These are phyloP conservation scores for Hanseniaspora jakobsenii DNA, from an alignment of 805 yeast species.

Conservation along the genomic window DNA sequence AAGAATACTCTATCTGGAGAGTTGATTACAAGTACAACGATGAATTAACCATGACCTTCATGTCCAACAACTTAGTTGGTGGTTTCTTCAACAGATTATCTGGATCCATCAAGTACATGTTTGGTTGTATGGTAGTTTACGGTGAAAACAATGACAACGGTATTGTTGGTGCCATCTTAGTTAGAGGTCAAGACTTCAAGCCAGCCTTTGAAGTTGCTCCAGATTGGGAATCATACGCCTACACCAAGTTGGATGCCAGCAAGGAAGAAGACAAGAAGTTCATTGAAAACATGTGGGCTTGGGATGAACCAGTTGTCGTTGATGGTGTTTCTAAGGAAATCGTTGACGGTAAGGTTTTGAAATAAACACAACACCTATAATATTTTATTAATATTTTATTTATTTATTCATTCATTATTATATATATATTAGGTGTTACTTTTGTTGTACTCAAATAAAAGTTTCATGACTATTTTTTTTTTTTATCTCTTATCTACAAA, in stretches of 20 bases:
- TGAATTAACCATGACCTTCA: slow-evolving; percentile 90
- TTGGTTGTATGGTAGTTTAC: slow-evolving; percentile 86
- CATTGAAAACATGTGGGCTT: slow-evolving; percentile 86
- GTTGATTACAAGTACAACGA: slow-evolving; percentile 96
- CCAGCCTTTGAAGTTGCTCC: slow-evolving; percentile 99
- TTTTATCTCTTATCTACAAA: too few species aligned
- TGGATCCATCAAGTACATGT: slow-evolving; percentile 86
- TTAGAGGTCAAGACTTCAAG: slow-evolving; percentile 81
- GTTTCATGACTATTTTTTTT: too few species aligned
- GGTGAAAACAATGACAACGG: slow-evolving; percentile 99
- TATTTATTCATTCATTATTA: too few species aligned
- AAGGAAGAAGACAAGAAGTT: slow-evolving; percentile 67
- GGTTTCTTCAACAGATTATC: slow-evolving; percentile 77
- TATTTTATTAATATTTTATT: too few species aligned
- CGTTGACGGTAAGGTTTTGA: slow-evolving; percentile 95
- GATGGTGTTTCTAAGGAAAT: slow-evolving; percentile 76
- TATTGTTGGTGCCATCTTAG: slow-evolving; percentile 85
- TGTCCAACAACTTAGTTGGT: slow-evolving; percentile 96
- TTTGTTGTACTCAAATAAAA: too few species aligned
- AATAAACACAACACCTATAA: too few species aligned
- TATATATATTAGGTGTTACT: too few species aligned
- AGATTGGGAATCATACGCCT: slow-evolving; percentile 92
- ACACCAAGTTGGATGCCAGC: slow-evolving; percentile 70
- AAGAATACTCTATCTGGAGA: slow-evolving; percentile 90
- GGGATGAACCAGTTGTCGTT: slow-evolving; percentile 86